Conservation (phyloP, 2,329 filamentous ascomycete genomes). For the Fusarium setosum region DNA sequence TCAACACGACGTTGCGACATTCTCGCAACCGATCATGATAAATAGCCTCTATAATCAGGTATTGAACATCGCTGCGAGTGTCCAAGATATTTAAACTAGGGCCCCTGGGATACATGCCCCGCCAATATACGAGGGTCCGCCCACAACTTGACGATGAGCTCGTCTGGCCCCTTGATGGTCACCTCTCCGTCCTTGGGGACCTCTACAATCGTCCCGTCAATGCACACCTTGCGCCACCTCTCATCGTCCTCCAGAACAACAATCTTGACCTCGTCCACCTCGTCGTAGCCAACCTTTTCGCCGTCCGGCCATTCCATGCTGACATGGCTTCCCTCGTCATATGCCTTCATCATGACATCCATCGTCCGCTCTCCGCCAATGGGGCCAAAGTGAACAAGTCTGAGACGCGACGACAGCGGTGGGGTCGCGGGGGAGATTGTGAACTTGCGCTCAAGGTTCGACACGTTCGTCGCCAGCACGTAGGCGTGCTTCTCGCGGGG, state of each 20-base stretch:
- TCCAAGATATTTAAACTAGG: not conserved
- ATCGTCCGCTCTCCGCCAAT: conserved; percentile 74
- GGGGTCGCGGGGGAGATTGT: conserved; percentile 79
- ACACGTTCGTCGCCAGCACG: conserved; percentile 79
- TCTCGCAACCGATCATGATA: not conserved
- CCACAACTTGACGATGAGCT: conserved; percentile 57
- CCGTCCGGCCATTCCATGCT: conserved; percentile 62
- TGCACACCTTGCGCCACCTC: conserved; percentile 85
- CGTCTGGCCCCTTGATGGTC: conserved; percentile 65
- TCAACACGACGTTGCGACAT: not conserved
- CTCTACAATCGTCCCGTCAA: conserved; percentile 90
- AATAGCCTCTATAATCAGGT: not conserved
- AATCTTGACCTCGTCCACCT: conserved; percentile 75
- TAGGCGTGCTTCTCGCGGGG: conserved; percentile 74
- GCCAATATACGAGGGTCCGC: conserved; percentile 48
- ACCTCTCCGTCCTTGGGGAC: conserved; percentile 79
- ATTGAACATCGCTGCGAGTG: not conserved
- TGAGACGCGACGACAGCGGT: conserved; percentile 77
- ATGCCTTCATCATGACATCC: conserved; percentile 78
- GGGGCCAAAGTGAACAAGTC: conserved; percentile 80
- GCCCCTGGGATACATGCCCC: not conserved
- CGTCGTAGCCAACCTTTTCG: conserved; percentile 77
- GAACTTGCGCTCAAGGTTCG: conserved; percentile 84
- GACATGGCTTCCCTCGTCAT: conserved; percentile 67
- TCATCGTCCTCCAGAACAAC: conserved; percentile 74